These are phyloP conservation scores for Leccinum subspadiceum DNA, from an alignment of 1,284 basidiomycete genomes.

Conservation along the genomic window DNA sequence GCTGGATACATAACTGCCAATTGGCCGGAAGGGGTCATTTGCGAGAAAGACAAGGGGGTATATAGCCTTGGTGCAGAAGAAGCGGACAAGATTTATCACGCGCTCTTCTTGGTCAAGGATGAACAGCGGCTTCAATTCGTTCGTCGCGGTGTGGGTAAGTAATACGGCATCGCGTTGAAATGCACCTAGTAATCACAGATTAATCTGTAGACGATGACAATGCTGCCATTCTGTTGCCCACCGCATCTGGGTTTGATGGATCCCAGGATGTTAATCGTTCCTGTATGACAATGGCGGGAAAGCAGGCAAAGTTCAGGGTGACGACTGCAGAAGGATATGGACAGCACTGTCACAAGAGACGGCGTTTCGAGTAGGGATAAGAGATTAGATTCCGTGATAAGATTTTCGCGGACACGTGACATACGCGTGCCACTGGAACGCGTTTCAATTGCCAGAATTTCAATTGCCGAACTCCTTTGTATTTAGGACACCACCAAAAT, in stretches of 20 bases:
- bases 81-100: too few relatives aligned
- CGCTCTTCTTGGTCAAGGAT: too few relatives aligned
- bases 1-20: too few relatives aligned
- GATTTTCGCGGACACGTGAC: slow-evolving; percentile 12
- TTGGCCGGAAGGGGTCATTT: too few relatives aligned
- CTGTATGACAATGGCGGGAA: neutral
- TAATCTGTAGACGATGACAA: neutral
- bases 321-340: neutral
- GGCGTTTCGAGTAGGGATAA: neutral
- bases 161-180: neutral
- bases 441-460: slow-evolving; percentile 4
- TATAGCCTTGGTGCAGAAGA: too few relatives aligned
- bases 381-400: neutral
- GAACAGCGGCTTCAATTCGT: slow-evolving; percentile 1
- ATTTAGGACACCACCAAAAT: neutral
- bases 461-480: neutral
- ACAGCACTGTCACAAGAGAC: neutral
- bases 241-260: neutral
- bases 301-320: neutral
- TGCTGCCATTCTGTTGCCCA: neutral
- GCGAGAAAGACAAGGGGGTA: too few relatives aligned
- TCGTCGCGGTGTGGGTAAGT: neutral
- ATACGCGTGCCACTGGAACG: neutral
- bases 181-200: neutral
- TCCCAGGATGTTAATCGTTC: neutral